These are phyloP conservation scores for Trametes elegans DNA, from an alignment of 768 basidiomycete genomes.

Conservation along the genomic window DNA sequence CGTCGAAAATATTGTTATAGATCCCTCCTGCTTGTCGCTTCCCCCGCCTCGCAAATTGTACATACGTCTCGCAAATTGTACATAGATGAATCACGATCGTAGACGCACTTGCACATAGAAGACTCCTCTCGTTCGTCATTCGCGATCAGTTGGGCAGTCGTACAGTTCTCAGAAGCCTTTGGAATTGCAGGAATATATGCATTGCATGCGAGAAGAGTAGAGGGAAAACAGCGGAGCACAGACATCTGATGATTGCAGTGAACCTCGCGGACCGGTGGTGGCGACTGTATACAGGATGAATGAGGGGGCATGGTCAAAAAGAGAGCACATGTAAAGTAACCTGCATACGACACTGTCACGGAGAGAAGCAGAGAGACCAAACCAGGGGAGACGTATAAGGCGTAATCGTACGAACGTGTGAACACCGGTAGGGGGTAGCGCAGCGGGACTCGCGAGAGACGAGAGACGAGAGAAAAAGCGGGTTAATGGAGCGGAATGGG, in stretches of 20 bases:
- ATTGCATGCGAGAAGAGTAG: neutral
- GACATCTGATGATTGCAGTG: neutral
- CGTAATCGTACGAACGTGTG: constrained; percentile 1
- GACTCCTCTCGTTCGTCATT: too few species aligned
- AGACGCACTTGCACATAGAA: neutral
- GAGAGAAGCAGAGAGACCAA: constrained; percentile 3
- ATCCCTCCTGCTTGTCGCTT: neutral
- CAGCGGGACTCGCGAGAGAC: too few species aligned
- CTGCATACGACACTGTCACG: constrained; percentile 10
- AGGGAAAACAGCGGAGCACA: neutral
- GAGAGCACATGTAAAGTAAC: constrained; percentile 17
- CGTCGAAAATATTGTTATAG: neutral
- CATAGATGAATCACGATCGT: neutral
- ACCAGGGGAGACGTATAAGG: neutral
- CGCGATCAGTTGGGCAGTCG: neutral
- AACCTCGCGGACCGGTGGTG: neutral
- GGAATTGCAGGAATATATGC: neutral
- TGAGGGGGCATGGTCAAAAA: constrained; percentile 3
- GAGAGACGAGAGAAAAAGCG: neutral
- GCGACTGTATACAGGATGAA: neutral
- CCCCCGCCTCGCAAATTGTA: too few species aligned
- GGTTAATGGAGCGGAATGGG: neutral
- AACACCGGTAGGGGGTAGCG: neutral
- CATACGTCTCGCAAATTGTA: too few species aligned
- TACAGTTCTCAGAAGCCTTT: neutral